Base-by-base conservation (phyloP, 208 protist species). In the Acanthamoeba triangularis region DNA sequence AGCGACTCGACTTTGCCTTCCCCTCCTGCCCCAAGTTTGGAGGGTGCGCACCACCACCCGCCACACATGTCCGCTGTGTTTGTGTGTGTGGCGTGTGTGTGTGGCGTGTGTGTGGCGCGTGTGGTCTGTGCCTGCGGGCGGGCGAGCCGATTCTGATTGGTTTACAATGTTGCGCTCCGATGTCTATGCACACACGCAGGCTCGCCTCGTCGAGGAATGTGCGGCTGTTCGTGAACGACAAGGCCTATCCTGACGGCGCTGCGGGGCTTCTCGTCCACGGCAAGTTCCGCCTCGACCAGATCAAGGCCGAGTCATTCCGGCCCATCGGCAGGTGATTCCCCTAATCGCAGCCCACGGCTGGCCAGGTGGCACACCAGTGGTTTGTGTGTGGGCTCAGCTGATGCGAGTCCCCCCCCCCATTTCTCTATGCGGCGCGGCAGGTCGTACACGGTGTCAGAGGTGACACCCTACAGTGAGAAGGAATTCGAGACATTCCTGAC, bases 1-100 rank as follows among this genome's bases (percentile, higher is more conserved):
- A 56, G 47, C 76, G 76, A 11, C 76, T 85, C 47, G 76, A 85
- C 47, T 85, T 85, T 85, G 76, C 76, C 20, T 85, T 85, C 47
- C 76, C 76, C 25, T 16, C 16, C 14, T 85, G 76, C 44, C 76
- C 76, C 47, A 85, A 85, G 76, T 85, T 85, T 56, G 76, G 76
- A 20, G 76, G 72, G 72, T 82, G 23, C 65, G 25, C 30, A 67
- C 5, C 61, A 28, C 37, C n/a, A n/a, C 25, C 30, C 37, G 11
- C 65, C 11, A 35, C 14, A 0, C 30, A 16, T n/a, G 23, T 37
- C 25, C n/a, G 3, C 20, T 16, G 14, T 78, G 20, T 20, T n/a
- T n/a, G n/a, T n/a, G n/a, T n/a, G n/a, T n/a, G n/a, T n/a, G n/a
- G n/a, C 14, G 14, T 78, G 11, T 78, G n/a, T n/a, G n/a, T n/a